Conservation (phyloP, 768 basidiomycete genomes). For the Boletellus ananiceps region DNA sequence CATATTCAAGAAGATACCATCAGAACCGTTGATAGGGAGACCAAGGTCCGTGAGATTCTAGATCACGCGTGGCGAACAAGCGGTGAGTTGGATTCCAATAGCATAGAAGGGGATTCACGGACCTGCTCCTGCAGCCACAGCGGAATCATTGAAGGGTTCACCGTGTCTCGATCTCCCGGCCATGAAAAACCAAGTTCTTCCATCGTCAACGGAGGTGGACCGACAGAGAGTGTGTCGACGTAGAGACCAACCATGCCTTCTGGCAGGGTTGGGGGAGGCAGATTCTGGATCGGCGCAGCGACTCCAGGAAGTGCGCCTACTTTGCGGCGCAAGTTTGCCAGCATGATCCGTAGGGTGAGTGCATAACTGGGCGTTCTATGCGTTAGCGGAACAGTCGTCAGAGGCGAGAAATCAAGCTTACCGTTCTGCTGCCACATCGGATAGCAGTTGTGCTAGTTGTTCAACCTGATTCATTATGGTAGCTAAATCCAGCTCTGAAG, state of each 20-base stretch:
- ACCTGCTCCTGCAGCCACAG: conserved; percentile 91
- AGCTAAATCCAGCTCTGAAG: conserved; percentile 71
- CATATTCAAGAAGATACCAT: conserved; percentile 83
- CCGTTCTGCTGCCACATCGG: conserved; percentile 93
- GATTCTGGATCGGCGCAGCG: conserved; percentile 43
- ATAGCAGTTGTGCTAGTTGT: conserved; percentile 83
- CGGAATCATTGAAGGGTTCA: conserved; percentile 82
- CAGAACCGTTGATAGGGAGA: conserved; percentile 85
- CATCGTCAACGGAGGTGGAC: conserved; percentile 67
- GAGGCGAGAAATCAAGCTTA: conserved; percentile 23
- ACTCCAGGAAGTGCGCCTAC: conserved; percentile 59
- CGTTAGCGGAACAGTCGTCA: conserved; percentile 10
- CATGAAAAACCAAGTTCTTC: conserved; percentile 81
- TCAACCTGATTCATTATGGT: conserved; percentile 82
- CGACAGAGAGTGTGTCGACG: conserved; percentile 45
- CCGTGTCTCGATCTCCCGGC: conserved; percentile 58
- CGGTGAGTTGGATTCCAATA: not conserved
- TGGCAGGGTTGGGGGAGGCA: conserved; percentile 51
- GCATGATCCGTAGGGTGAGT: conserved; percentile 87
- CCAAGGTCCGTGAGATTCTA: conserved; percentile 88
- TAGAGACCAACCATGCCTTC: conserved; percentile 58
- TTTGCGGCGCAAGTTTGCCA: conserved; percentile 86
- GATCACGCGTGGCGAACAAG: not conserved
- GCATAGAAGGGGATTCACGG: conserved; percentile 22
- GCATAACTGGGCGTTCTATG: conserved; percentile 58